Conservation (phyloP, 2,329 filamentous ascomycete genomes). For the Plectosphaerella cucumerina region DNA sequence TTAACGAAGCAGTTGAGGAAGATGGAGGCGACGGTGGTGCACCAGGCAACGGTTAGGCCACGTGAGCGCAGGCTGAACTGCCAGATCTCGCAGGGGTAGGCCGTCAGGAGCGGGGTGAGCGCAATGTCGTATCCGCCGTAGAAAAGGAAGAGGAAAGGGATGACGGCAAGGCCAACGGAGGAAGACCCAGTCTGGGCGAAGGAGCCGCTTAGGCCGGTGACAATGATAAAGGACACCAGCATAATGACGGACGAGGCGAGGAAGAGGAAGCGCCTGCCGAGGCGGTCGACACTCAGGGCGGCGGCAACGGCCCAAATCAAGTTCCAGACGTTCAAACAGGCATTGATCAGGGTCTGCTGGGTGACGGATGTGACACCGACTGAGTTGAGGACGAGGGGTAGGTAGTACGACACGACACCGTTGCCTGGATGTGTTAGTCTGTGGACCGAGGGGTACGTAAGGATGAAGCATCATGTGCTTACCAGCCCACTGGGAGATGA, state of each 20-base stretch:
- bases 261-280: conserved; percentile 11
- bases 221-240: conserved; percentile 11
- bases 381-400: conserved; percentile 29
- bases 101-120: conserved; percentile 34
- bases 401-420: conserved; percentile 26
- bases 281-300: conserved; percentile 26
- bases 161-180: conserved; percentile 15
- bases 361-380: conserved; percentile 20
- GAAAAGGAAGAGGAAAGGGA: conserved; percentile 29
- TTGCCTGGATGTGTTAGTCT: conserved; percentile 44
- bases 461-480: too few species aligned
- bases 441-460: too few species aligned
- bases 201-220: conserved; percentile 7
- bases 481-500: background rate
- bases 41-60: conserved; percentile 23
- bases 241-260: conserved; percentile 28
- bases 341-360: conserved; percentile 27
- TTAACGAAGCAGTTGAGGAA: conserved; percentile 37
- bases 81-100: conserved; percentile 40
- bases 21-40: conserved; percentile 16
- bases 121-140: conserved; percentile 28
- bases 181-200: conserved; percentile 12
- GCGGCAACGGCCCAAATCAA: conserved; percentile 8
- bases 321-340: conserved; percentile 15
- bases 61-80: conserved; percentile 29